A percentile compares a stretch with the other conserved stretches of the same genome.
Evolutionary conservation across 2,329 filamentous ascomycete genomes (phyloP).

Genomic region (Sporothrix phasma): DNA sequence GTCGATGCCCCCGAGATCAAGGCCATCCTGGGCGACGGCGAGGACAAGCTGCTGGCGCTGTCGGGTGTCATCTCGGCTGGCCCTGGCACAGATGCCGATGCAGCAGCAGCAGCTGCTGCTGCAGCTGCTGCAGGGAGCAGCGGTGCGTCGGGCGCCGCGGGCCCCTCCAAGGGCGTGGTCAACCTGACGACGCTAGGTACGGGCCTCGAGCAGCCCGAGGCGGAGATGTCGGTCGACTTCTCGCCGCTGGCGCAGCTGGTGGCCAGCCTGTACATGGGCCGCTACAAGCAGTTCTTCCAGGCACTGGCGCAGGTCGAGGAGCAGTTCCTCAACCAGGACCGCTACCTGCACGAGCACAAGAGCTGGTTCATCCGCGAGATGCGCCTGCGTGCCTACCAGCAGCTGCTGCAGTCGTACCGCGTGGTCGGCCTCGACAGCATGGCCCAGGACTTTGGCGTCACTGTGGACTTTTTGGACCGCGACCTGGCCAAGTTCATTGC

Average conservation of each 20-base stretch:
- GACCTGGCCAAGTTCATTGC: constrained; percentile 97
- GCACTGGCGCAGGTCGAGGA: constrained; percentile 85
- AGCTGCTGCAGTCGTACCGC: constrained; percentile 92
- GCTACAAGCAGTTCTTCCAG: constrained; percentile 90
- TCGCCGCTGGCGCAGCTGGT: constrained; percentile 78
- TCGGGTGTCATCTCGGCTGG: constrained; percentile 73
- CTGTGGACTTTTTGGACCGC: constrained; percentile 89
- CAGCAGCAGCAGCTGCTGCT: constrained; percentile 44
- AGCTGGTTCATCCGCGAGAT: constrained; percentile 98
- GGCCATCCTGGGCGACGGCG: constrained; percentile 81
- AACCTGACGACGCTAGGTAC: constrained; percentile 79
- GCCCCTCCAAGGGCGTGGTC: constrained; percentile 49
- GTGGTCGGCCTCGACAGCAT: constrained; percentile 96
- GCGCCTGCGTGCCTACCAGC: constrained; percentile 91
- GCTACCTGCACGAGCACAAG: constrained; percentile 91
- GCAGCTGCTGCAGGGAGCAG: constrained; percentile 34
- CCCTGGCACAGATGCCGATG: constrained; percentile 65
- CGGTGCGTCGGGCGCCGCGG: constrained; percentile 12
- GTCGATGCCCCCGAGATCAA: constrained; percentile 98
- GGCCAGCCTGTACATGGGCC: constrained; percentile 81
- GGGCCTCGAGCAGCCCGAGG: constrained; percentile 59
- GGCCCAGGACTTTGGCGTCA: constrained; percentile 94
- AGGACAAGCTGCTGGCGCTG: constrained; percentile 77
- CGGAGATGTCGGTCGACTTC: constrained; percentile 80
- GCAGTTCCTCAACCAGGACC: constrained; percentile 85